A percentile compares a stretch with the other conserved stretches of the same genome.
Evolutionary conservation across 225 moss, liverwort and hornwort genomes (phyloP).

Genomic region (Anthoceros angustus): DNA sequence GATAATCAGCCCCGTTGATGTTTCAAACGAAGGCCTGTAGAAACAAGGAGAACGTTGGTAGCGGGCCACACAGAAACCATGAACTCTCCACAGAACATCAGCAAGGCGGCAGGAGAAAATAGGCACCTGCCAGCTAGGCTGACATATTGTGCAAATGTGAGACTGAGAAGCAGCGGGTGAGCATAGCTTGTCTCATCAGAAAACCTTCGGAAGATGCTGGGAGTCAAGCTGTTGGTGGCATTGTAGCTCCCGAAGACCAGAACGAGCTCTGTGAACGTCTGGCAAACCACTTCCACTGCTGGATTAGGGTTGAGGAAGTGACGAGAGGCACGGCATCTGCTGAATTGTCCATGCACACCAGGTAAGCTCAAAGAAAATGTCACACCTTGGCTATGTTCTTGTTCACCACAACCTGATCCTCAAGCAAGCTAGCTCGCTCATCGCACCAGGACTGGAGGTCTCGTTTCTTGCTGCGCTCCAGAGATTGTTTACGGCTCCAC

Average conservation of each 20-base stretch:
- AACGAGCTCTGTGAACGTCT: slow-evolving; percentile 16
- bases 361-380: neutral
- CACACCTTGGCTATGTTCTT: slow-evolving; percentile 14
- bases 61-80: neutral
- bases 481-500: slow-evolving; percentile 9
- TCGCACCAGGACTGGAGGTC: slow-evolving; percentile 10
- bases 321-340: neutral
- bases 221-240: slow-evolving; percentile 8
- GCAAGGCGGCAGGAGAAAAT: neutral
- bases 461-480: slow-evolving; percentile 6
- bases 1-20: slow-evolving; percentile 9
- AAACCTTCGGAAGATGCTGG: slow-evolving; percentile 8
- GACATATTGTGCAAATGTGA: slow-evolving; percentile 10
- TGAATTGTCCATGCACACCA: neutral
- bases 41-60: neutral
- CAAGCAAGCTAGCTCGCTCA: slow-evolving; percentile 11
- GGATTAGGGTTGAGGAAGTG: neutral
- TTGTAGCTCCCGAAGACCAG: slow-evolving; percentile 13
- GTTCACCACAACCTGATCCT: slow-evolving; percentile 15
- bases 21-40: slow-evolving; percentile 11
- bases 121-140: slow-evolving; percentile 10
- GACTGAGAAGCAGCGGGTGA: slow-evolving; percentile 11
- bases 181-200: slow-evolving; percentile 15
- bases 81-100: neutral
- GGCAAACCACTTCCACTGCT: neutral